Evolutionary conservation across 1,284 basidiomycete genomes (phyloP).

Genomic region (Phylloporus gajari): DNA sequence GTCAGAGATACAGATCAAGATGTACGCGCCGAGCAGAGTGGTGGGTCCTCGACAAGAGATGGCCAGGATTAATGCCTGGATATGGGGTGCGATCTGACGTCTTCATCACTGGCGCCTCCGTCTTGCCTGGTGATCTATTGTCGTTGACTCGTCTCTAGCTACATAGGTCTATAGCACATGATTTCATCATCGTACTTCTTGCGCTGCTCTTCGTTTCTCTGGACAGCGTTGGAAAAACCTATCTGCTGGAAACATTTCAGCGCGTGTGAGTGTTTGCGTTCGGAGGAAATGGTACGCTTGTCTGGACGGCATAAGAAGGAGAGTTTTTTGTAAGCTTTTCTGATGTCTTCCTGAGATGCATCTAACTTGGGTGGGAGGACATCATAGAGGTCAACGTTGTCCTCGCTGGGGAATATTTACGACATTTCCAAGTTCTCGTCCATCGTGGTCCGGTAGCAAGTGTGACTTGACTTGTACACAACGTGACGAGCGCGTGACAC

Average conservation of each 20-base stretch:
- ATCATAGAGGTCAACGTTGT: slow-evolving; percentile 78
- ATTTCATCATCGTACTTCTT: slow-evolving; percentile 86
- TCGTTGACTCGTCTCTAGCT: no score
- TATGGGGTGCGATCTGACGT: no score
- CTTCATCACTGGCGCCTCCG: no score
- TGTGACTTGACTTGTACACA: slow-evolving; percentile 3
- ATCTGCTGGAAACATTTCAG: slow-evolving; percentile 86
- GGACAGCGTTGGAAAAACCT: slow-evolving; percentile 89
- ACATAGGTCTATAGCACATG: no score
- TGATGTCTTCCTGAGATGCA: slow-evolving; percentile 74
- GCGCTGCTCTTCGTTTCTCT: slow-evolving; percentile 81
- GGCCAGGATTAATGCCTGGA: no score
- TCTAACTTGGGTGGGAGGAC: slow-evolving; percentile 68
- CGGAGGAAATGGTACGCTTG: slow-evolving; percentile 76
- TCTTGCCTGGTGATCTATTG: no score
- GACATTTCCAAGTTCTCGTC: slow-evolving; percentile 74
- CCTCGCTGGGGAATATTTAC: slow-evolving; percentile 81
- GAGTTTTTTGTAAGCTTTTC: slow-evolving; percentile 85
- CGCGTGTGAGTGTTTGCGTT: slow-evolving; percentile 71
- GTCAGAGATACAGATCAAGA: no score
- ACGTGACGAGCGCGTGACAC: background rate
- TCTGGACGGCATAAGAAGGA: slow-evolving; percentile 90
- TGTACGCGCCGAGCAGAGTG: no score
- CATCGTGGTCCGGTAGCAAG: slow-evolving; percentile 51
- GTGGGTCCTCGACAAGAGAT: no score